phyloP scores from a whole-genome alignment of 2,329 filamentous ascomycete genomes.

The Talaromyces amestolkiae region DNA sequence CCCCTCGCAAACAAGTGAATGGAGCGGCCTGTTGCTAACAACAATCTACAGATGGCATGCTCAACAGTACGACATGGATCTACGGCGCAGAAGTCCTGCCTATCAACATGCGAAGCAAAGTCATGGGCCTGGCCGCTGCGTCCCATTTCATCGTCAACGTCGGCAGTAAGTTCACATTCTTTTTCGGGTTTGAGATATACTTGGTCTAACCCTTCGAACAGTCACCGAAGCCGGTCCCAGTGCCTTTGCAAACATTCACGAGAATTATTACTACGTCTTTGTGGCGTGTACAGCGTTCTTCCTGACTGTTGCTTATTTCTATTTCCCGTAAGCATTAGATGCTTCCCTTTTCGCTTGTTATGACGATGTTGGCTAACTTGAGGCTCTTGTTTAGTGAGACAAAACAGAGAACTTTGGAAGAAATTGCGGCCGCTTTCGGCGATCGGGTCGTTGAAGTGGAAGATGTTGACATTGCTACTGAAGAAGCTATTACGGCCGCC shows the following conservation, averaged over 20 bases:
- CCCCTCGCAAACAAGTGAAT: background rate
- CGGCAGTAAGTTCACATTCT: conserved; percentile 31
- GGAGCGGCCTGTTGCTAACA: background rate
- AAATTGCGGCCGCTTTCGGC: conserved; percentile 51
- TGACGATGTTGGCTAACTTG: background rate
- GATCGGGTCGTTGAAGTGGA: conserved; percentile 42
- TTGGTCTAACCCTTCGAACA: conserved; percentile 10
- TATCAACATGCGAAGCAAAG: conserved; percentile 52
- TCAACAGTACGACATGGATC: conserved; percentile 56
- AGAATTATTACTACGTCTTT: conserved; percentile 63
- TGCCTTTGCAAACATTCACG: conserved; percentile 56
- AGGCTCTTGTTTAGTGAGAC: conserved; percentile 42
- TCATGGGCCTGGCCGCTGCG: conserved; percentile 56
- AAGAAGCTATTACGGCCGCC: conserved; percentile 20
- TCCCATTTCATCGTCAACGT: conserved; percentile 58
- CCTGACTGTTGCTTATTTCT: conserved; percentile 53
- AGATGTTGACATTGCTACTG: conserved; percentile 17
- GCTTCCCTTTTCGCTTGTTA: conserved; percentile 21
- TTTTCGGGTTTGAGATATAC: background rate
- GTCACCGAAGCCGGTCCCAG: conserved; percentile 56
- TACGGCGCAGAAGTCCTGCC: conserved; percentile 58
- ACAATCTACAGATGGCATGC: conserved; percentile 44
- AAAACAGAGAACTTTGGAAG: conserved; percentile 49
- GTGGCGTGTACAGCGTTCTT: conserved; percentile 54
- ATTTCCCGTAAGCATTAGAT: conserved; percentile 48